Percentiles rank a stretch among this genome's conserved stretches.
Conservation (phyloP, 208 protist species). For the Strigomonas oncopelti region DNA sequence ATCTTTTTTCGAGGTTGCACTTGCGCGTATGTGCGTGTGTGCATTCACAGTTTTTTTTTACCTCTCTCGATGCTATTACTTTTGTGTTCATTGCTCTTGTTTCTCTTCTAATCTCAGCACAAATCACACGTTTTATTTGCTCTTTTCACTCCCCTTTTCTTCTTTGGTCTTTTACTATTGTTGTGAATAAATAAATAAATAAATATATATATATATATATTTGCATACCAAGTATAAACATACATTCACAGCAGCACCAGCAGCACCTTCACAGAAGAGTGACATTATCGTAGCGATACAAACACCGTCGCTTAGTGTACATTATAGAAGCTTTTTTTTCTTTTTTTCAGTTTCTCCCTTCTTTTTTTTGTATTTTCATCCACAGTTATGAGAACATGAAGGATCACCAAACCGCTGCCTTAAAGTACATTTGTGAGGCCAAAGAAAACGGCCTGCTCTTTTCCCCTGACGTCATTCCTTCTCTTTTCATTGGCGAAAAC, state of each 20-base stretch:
- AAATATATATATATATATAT: conserved; percentile 2
- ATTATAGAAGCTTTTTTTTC: too few species aligned
- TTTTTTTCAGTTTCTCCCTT: neutral
- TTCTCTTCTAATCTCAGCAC: neutral
- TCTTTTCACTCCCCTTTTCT: conserved; percentile 5
- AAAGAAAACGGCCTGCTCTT: neutral
- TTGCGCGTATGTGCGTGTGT: too few species aligned
- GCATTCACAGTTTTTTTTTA: too few species aligned
- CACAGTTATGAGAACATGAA: neutral
- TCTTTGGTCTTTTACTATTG: neutral
- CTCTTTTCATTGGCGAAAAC: conserved; percentile 1
- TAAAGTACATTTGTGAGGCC: neutral
- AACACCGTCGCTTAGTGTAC: too few species aligned
- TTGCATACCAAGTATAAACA: too few species aligned
- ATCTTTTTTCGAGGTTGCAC: too few species aligned
- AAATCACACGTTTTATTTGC: neutral
- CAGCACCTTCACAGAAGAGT: too few species aligned
- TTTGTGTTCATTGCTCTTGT: too few species aligned
- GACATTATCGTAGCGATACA: too few species aligned
- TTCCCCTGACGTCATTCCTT: neutral
- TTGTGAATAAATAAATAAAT: conserved; percentile 3
- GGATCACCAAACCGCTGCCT: neutral
- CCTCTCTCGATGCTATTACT: too few species aligned
- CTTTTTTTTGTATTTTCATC: neutral
- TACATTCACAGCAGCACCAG: too few species aligned